Evolutionary conservation across 2,329 filamentous ascomycete genomes (phyloP).

Genomic region (Aspergillus eucalypticola): DNA sequence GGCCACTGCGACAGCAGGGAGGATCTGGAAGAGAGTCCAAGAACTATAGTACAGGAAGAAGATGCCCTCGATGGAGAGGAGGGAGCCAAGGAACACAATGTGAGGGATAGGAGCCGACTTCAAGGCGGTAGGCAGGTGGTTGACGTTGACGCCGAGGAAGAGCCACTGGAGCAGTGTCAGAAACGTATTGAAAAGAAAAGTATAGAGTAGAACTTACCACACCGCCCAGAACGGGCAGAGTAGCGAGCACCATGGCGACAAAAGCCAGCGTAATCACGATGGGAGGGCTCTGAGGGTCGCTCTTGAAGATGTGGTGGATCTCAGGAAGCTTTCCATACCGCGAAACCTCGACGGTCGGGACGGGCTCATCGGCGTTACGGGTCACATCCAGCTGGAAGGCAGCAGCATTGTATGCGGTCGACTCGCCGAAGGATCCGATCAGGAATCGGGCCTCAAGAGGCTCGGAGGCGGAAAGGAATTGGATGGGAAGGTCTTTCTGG

Average conservation of each 20-base stretch:
- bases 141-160: constrained; percentile 76
- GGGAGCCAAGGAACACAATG: constrained; percentile 78
- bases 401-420: constrained; percentile 65
- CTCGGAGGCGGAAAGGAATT: constrained; percentile 68
- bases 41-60: constrained; percentile 92
- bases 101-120: constrained; percentile 77
- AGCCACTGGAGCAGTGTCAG: constrained; percentile 63
- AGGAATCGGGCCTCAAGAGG: constrained; percentile 79
- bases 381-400: constrained; percentile 73
- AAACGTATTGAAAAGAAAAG: not conserved
- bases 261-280: constrained; percentile 79
- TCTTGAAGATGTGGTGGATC: constrained; percentile 88
- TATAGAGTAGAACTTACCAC: constrained; percentile 56
- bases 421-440: constrained; percentile 80
- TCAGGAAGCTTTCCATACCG: constrained; percentile 82
- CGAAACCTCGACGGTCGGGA: constrained; percentile 65
- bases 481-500: constrained; percentile 83
- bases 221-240: constrained; percentile 71
- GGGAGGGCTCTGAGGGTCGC: constrained; percentile 77
- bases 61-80: constrained; percentile 82
- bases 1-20: constrained; percentile 71
- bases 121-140: constrained; percentile 74
- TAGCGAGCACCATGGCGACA: constrained; percentile 67
- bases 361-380: constrained; percentile 61
- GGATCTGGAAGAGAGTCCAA: constrained; percentile 88